phyloP scores from a whole-genome alignment of 192 early-diverging fungal genomes.

The Rhizophagus sp. region DNA sequence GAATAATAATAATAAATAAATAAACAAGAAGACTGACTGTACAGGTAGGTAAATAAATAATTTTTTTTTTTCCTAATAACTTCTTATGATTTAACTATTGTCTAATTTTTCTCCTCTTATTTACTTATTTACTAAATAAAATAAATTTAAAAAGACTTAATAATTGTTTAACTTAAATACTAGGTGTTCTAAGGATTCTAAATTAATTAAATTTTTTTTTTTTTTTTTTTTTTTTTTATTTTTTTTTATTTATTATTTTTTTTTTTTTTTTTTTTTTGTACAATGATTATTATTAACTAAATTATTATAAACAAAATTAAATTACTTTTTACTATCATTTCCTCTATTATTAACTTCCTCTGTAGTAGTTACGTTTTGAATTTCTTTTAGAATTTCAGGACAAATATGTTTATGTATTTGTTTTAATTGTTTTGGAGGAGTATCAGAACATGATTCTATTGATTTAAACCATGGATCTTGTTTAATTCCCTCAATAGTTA shows the following conservation, averaged over 20 bases:
- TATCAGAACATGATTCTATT: conserved; percentile 57
- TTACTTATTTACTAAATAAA: no score
- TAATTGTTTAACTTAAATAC: no score
- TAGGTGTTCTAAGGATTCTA: no score
- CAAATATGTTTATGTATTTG: not conserved
- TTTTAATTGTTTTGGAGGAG: not conserved
- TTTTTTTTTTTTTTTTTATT: not conserved
- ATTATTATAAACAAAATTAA: not conserved
- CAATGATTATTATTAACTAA: not conserved
- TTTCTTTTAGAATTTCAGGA: not conserved
- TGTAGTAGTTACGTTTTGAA: not conserved
- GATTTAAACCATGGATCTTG: conserved; percentile 77
- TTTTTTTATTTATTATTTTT: not conserved
- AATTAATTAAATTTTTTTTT: no score
- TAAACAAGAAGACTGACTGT: no score
- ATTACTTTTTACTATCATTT: not conserved
- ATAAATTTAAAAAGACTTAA: no score
- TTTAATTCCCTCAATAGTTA: conserved; percentile 68
- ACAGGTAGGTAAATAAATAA: no score
- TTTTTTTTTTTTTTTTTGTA: not conserved
- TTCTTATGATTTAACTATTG: no score
- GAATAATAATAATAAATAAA: no score
- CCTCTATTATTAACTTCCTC: no score
- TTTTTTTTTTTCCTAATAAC: no score
- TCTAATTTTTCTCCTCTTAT: no score